Evolutionary conservation across 2,329 filamentous ascomycete genomes (phyloP).

Genomic region (Colletotrichum lindemuthianum): DNA sequence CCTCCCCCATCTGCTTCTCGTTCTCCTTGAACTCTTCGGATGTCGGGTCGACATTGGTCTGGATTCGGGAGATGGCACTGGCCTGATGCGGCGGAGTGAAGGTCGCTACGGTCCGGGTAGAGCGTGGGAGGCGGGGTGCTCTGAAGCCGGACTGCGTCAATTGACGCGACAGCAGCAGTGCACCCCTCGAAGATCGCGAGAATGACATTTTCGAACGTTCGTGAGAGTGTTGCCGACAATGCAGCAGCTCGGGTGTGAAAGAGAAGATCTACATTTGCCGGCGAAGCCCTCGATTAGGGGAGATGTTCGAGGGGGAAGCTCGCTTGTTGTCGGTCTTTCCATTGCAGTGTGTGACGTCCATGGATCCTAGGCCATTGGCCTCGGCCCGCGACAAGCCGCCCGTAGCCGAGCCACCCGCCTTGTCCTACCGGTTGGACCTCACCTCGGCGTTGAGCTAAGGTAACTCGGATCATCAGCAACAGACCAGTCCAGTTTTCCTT

Average conservation of each 20-base stretch:
- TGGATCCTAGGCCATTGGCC: constrained; percentile 34
- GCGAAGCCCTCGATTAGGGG: constrained; percentile 37
- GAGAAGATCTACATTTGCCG: constrained; percentile 37
- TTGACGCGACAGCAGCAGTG: constrained; percentile 55
- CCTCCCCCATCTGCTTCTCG: constrained; percentile 77
- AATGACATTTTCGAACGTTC: constrained; percentile 55
- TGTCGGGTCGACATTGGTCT: constrained; percentile 78
- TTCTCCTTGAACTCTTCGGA: constrained; percentile 87
- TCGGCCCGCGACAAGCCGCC: constrained; percentile 56
- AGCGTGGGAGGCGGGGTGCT: constrained; percentile 44
- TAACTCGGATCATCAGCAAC: constrained; percentile 26
- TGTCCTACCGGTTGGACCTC: constrained; percentile 37
- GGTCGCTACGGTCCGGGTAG: constrained; percentile 67
- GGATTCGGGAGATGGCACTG: constrained; percentile 82
- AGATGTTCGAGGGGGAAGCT: constrained; percentile 25
- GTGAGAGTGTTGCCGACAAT: constrained; percentile 32
- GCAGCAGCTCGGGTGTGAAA: constrained; percentile 26
- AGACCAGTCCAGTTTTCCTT: constrained; percentile 26
- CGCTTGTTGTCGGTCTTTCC: constrained; percentile 36
- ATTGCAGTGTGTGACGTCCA: constrained; percentile 31
- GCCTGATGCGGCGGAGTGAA: constrained; percentile 87
- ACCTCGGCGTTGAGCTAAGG: constrained; percentile 28
- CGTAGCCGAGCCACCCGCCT: constrained; percentile 46
- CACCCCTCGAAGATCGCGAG: constrained; percentile 57
- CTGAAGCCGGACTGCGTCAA: constrained; percentile 41